Conservation (phyloP, 192 early-diverging fungal species). For the Backusella morwellensis region DNA sequence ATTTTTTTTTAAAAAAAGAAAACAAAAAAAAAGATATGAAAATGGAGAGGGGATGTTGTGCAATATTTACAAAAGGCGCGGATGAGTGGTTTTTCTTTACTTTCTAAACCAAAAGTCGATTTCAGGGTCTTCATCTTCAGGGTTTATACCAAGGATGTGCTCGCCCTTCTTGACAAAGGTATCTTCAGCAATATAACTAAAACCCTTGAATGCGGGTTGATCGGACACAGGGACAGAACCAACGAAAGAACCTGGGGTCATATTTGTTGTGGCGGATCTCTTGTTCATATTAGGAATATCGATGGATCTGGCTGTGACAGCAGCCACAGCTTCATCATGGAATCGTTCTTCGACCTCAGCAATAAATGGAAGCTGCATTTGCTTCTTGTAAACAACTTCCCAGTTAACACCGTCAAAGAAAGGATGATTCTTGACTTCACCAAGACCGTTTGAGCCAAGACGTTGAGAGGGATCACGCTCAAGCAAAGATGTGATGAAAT, state of each 20-base stretch:
- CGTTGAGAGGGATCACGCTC: slow-evolving; percentile 57
- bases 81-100: neutral
- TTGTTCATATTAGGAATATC: neutral
- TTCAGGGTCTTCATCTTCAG: slow-evolving; percentile 2
- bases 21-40: neutral
- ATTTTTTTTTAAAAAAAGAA: neutral
- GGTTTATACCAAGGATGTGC: neutral
- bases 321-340: neutral
- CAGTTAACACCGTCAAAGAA: slow-evolving; percentile 71
- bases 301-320: neutral
- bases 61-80: neutral
- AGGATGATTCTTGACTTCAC: slow-evolving; percentile 72
- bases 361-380: slow-evolving; percentile 49
- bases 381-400: slow-evolving; percentile 55
- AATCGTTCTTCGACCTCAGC: neutral
- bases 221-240: neutral
- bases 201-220: neutral
- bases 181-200: neutral
- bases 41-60: neutral
- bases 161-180: neutral
- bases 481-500: slow-evolving; percentile 61
- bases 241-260: neutral
- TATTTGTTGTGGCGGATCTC: neutral
- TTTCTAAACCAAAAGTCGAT: neutral
- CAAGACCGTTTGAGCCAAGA: slow-evolving; percentile 58